Base-by-base conservation (phyloP, 1,284 basidiomycete genomes). In the Abortiporus biennis region DNA sequence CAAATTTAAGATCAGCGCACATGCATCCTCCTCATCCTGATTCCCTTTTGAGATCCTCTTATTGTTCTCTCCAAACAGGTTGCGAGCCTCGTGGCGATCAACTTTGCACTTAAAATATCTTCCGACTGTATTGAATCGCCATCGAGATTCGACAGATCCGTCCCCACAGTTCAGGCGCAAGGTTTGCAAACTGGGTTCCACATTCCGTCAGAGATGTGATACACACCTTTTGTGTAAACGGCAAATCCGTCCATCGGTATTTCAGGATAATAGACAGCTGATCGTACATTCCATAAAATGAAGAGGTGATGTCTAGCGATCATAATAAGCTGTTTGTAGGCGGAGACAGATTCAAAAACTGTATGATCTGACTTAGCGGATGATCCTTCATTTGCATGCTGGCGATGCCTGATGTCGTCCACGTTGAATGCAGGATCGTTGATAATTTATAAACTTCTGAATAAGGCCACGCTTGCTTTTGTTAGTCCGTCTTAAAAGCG, bases 1-100 rank as follows among this genome's bases (percentile, higher is more conserved):
- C 23, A n/a, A 35, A 24, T 42, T 42, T 34, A 27, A 42, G 40
- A 42, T 42, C 40, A 42, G 40, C 40, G 40, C 15, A 36, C 23
- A 31, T 41, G 16, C 40, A n/a, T n/a, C 40, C 30, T 34, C 24
- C 37, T 32, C 31, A 15, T 25, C 19, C 40, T n/a, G n/a, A n/a
- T 32, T 24, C 8, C 40, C 11, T 23, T 23, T 27, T 32, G 15
- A 30, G 38, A 11, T 16, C 24, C 16, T 36, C 20, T 36, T 42
- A 42, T 42, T 42, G 40, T 42, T 36, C 22, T 42, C 15, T 22
- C 31, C 19, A 21, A 39, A 13, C 35, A 24, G 36, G 36, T 38
- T 40, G 25, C 24, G 38, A 40, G 36, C 36, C 38, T 40, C 38
- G 32, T 40, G 38, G 38, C 24, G 17, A 16, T 29, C 38, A 31